A percentile compares a stretch with the other conserved stretches of the same genome.
These are phyloP conservation scores for Podaxis sp. DNA, from an alignment of 768 basidiomycete species.

Conservation along the genomic window DNA sequence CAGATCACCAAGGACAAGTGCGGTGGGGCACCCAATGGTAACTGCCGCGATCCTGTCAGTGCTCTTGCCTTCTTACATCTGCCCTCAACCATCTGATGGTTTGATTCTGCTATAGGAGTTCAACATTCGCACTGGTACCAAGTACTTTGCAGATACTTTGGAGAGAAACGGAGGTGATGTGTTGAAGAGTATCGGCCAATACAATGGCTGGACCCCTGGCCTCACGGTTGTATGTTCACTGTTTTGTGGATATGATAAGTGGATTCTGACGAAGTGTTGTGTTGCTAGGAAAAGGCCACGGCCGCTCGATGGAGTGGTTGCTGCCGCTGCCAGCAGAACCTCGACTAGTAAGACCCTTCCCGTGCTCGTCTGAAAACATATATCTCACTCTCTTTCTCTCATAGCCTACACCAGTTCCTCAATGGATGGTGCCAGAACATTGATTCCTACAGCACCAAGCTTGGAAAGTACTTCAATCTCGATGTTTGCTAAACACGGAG, in stretches of 20 bases:
- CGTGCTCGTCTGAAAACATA: neutral
- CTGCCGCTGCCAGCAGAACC: constrained; percentile 79
- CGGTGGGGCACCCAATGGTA: constrained; percentile 46
- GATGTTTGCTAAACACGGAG: constrained; percentile 22
- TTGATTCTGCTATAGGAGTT: constrained; percentile 46
- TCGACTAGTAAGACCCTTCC: constrained; percentile 68
- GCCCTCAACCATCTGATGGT: neutral
- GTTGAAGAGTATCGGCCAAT: constrained; percentile 60
- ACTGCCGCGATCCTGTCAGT: constrained; percentile 49
- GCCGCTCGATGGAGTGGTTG: constrained; percentile 53
- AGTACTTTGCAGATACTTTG: constrained; percentile 57
- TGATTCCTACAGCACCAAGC: constrained; percentile 44
- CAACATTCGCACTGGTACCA: constrained; percentile 69
- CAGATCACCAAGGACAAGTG: constrained; percentile 84
- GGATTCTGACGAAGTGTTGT: constrained; percentile 13
- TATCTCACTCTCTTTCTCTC: constrained; percentile 2
- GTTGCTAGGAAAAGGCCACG: constrained; percentile 50
- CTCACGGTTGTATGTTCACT: constrained; percentile 53
- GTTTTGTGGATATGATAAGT: neutral
- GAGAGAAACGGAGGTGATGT: constrained; percentile 50
- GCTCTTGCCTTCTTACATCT: constrained; percentile 9
- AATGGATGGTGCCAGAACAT: constrained; percentile 72
- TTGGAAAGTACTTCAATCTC: constrained; percentile 74
- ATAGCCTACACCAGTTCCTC: constrained; percentile 64
- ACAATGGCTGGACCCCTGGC: constrained; percentile 69